Evolutionary conservation across 1,139 yeast genomes (phyloP), one percentile per base, ranked within the genome.

Genomic region (Dujonia santamariae): DNA sequence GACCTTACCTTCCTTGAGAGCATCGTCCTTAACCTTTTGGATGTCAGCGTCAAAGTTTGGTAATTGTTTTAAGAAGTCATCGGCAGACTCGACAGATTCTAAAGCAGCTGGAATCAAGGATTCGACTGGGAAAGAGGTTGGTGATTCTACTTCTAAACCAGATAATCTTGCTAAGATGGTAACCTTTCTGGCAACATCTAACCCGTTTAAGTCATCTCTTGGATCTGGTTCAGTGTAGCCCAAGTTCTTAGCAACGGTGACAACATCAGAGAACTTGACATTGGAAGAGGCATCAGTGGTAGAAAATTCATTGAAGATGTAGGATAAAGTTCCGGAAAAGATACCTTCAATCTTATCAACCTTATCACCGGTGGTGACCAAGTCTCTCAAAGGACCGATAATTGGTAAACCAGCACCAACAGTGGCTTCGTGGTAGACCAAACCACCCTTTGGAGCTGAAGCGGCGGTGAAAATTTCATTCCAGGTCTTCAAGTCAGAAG

Each of bases 211-310:
- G 57, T 92, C 99, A 58, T 92, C 99, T 65, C 99, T 81, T 59
- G 98, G 98, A 60, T 92, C 99, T 34, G 99, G 98, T 63, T 94
- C 99, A 29, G 97, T 92, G 75, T 87, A 92, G 31, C 99, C 99
- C 48, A 87, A 73, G 30, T 80, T 66, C 63, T 90, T 90, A 31
- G 99, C 98, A 35, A 80, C 79, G 45, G 74, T 70, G 38, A 92
- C 98, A 33, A 94, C 82, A 37, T 90, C 96, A 20, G 97, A 87
- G 56, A 90, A 92, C 56, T 82, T 83, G 43, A 78, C 75, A 36
- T 72, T 67, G 24, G 61, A 53, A 34, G 78, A 71, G 30, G 78
- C 61, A 42, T 72, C 72, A 36, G 80, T 63, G 32, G 94, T 79
- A 31, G 96, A 86, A 59, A 81, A 92, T 56, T 85, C 90, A 63